Evolutionary conservation across 805 yeast species (phyloP).

Genomic region (Spathaspora hagerdaliae): DNA sequence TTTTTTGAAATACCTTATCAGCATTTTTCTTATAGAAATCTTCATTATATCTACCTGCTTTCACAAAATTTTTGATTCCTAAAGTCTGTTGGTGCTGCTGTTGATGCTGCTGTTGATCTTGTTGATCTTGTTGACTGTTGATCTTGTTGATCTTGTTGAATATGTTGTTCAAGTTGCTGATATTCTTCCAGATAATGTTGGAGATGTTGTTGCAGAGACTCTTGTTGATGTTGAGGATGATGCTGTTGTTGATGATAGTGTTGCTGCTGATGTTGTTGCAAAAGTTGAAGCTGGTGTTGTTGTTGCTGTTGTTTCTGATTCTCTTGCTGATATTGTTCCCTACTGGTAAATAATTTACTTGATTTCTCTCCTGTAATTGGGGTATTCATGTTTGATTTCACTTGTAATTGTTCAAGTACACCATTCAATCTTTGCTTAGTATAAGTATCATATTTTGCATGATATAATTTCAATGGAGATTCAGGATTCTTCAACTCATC

Average conservation of each 20-base stretch:
- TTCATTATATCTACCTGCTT: constrained; percentile 30
- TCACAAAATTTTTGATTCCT: constrained; percentile 25
- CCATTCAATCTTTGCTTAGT: constrained; percentile 32
- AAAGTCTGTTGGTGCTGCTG: background rate
- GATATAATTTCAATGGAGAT: constrained; percentile 40
- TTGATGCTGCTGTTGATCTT: background rate
- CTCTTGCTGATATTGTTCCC: background rate
- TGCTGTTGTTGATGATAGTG: too few relatives aligned
- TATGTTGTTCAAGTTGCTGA: background rate
- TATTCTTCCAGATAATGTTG: too few relatives aligned
- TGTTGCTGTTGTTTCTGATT: background rate
- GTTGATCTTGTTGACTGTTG: background rate
- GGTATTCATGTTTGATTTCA: constrained; percentile 9
- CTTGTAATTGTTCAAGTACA: constrained; percentile 18
- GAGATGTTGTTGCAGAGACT: too few relatives aligned
- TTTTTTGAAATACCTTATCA: constrained; percentile 33
- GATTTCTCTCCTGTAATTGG: constrained; percentile 2
- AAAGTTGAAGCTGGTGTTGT: too few relatives aligned
- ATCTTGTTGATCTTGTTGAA: background rate
- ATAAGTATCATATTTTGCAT: constrained; percentile 37
- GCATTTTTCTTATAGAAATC: constrained; percentile 36
- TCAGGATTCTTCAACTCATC: constrained; percentile 18
- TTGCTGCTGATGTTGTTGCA: too few relatives aligned
- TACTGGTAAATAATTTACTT: too few relatives aligned
- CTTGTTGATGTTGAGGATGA: too few relatives aligned